Evolutionary conservation across 805 yeast genomes (phyloP), one percentile per base, ranked within the genome.

Genomic region (Ogataea dorogensis): DNA sequence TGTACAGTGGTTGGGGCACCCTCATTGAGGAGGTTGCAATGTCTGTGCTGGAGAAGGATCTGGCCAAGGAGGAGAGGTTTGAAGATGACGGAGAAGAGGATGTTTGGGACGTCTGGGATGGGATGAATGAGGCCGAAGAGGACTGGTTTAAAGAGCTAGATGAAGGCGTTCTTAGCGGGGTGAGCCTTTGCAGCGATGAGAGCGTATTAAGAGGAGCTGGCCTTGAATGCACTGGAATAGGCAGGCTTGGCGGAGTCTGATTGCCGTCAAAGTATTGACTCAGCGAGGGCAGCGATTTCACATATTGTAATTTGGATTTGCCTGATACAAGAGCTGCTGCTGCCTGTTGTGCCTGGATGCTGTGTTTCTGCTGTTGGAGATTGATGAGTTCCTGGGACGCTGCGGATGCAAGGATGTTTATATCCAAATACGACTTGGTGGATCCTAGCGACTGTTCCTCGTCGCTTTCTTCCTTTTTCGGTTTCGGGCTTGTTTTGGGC

Each of bases 321-420:
- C 44, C 46, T n/a, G 46, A 36, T 10, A 46, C 41, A 25, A 49
- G 40, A 8, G 53, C 45, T 4, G 47, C 47, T 9, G 46, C 47
- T 21, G 47, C 50, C 29, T 44, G 50, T 14, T 40, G 53, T 10
- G 43, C 46, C 33, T 36, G 40, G 15, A 38, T 43, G 22, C 24
- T 7, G 22, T 30, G 35, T 25, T 52, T 45, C 39, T 49, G 53
- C 22, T 52, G 42, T 43, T 67, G 67, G 42, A 74, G 44, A 40
- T 65, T 63, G 36, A 65, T 65, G 38, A 75, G 61, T 52, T 75
- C 80, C 50, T 73, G 76, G 3, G 75, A 65, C 4, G 80, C 79
- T 5, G 79, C 78, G 9, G 71, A 59, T 5, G 79, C 79, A 31
- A 75, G 54, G 3, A 73, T 58, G 50, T 74, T 76, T 32, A 75